Evolutionary conservation across 495 filamentous ascomycete species (phyloP), one percentile per base, ranked within the genome.

Genomic region (Pyrenula aspistea): DNA sequence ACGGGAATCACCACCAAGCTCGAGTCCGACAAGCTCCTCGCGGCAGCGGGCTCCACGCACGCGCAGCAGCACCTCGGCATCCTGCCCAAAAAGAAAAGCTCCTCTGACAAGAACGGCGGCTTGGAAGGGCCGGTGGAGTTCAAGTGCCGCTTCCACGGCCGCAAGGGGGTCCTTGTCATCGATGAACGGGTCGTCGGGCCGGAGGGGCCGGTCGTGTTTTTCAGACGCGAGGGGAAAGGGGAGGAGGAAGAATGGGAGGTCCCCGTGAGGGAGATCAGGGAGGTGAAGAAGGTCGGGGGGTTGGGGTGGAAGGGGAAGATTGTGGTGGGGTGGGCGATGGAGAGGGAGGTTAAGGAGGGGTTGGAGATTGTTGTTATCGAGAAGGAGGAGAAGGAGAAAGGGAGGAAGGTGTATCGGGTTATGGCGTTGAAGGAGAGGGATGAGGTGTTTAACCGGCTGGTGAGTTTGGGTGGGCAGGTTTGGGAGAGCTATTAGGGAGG

Each of bases 291-390:
- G 73, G 73, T 89, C 1, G 90, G 89, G 10, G 89, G 90, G 0
- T 74, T 91, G 57, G 91, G 90, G 1, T 95, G 89, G 89, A 95
- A 95, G 71, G 82, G 83, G 10, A 93, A 90, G 71, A 66, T 93
- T 24, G 81, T 91, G 24, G 83, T 92, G n/a, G 88, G 86, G 11
- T 89, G 88, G 87, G 82, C 85, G 2, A 75, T 87, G 55, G 84
- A 83, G 2, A 77, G 84, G 57, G 85, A 92, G 66, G 82, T 92
- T 48, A 81, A 83, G 0, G 89, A 92, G 76, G 89, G 89, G 11
- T 57, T 95, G 63, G 75, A 90, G 60, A 81, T 94, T 63, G 65
- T 71, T 19, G 82, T 83, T 50, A 74, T 70, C 55, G 63, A 67
- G 2, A 82, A 42, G 31, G 63, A 67, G 2, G 82, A 42, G 31